Evolutionary conservation across 2,329 filamentous ascomycete genomes (phyloP).

Genomic region (Coniochaeta prunicola): DNA sequence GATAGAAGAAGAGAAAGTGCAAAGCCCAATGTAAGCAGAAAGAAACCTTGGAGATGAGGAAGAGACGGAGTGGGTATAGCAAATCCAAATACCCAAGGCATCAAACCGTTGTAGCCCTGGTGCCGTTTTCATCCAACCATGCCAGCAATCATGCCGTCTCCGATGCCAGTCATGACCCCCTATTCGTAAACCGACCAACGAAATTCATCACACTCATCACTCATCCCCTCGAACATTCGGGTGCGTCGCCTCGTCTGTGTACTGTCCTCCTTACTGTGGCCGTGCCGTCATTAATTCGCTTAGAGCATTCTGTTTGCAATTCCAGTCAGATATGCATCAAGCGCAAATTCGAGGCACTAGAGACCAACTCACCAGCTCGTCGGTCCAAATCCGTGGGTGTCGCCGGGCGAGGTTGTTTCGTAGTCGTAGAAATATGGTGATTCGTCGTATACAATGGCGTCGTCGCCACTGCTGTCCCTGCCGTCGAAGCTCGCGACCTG

Average conservation of each 20-base stretch:
- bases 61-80: background rate
- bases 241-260: background rate
- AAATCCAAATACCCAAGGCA: background rate
- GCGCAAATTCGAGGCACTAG: background rate
- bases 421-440: constrained; percentile 12
- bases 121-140: background rate
- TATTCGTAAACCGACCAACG: background rate
- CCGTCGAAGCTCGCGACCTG: constrained; percentile 22
- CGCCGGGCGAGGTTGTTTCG: background rate
- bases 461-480: constrained; percentile 18
- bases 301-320: background rate
- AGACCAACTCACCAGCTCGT: background rate
- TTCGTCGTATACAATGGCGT: constrained; percentile 23
- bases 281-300: background rate
- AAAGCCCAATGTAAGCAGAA: background rate
- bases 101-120: background rate
- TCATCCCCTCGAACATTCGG: background rate
- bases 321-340: background rate
- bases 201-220: background rate
- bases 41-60: background rate
- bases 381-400: background rate
- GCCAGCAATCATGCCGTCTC: background rate
- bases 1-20: background rate
- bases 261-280: background rate
- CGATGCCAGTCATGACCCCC: background rate